Conservation (phyloP, 2,329 filamentous ascomycete genomes). For the Sclerotinia minor region DNA sequence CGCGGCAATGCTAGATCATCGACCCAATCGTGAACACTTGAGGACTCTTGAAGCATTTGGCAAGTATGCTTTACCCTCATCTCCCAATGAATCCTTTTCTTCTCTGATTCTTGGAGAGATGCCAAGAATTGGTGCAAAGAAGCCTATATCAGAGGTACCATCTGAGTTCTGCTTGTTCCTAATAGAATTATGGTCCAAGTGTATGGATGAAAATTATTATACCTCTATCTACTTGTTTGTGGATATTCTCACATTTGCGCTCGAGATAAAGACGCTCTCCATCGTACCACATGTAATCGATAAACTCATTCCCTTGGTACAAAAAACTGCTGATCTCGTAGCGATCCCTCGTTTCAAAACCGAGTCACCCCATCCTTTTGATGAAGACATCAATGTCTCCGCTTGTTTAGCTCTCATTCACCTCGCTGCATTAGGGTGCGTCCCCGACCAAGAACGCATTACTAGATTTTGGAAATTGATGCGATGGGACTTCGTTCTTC, state of each 20-base stretch:
- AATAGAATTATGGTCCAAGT: conserved; percentile 67
- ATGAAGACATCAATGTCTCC: conserved; percentile 59
- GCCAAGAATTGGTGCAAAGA: conserved; percentile 54
- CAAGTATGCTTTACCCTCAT: conserved; percentile 64
- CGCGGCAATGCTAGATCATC: conserved; percentile 41
- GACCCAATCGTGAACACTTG: conserved; percentile 49
- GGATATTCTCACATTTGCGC: conserved; percentile 62
- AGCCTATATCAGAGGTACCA: conserved; percentile 54
- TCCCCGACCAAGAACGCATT: conserved; percentile 41
- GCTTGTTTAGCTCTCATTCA: conserved; percentile 68
- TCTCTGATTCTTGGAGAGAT: conserved; percentile 68
- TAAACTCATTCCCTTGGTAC: conserved; percentile 55
- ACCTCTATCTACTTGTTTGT: conserved; percentile 65
- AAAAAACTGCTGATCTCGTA: conserved; percentile 58
- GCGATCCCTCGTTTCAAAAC: conserved; percentile 48
- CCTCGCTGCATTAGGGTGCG: conserved; percentile 60
- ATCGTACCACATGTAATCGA: conserved; percentile 61
- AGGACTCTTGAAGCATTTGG: conserved; percentile 68
- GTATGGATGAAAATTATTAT: conserved; percentile 61
- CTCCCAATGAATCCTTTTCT: conserved; percentile 61
- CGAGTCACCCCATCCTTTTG: conserved; percentile 50
- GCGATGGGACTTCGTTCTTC: conserved; percentile 63
- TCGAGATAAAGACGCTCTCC: conserved; percentile 60
- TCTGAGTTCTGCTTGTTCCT: conserved; percentile 64
- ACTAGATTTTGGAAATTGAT: conserved; percentile 66